phyloP scores from a whole-genome alignment of 805 yeast species.

The Priceomyces melissophilus region DNA sequence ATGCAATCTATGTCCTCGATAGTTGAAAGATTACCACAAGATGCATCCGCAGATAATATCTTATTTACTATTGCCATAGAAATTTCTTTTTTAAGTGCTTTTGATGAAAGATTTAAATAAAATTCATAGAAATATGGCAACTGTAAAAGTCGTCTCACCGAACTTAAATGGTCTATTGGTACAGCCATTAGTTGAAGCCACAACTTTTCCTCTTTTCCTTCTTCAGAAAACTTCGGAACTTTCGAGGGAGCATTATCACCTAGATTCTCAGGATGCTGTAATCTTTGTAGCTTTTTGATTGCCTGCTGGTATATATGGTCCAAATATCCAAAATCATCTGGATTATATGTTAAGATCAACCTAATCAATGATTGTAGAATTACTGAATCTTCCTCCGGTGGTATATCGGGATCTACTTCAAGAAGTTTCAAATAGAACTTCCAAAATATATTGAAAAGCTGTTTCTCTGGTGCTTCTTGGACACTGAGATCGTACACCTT shows the following conservation, averaged over 20 bases:
- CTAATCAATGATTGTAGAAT: constrained; percentile 64
- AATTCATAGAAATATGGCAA: constrained; percentile 52
- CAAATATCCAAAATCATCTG: constrained; percentile 55
- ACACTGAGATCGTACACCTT: constrained; percentile 1
- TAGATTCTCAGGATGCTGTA: constrained; percentile 8
- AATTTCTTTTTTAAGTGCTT: constrained; percentile 51
- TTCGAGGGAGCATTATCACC: constrained; percentile 3
- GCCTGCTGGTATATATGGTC: constrained; percentile 62
- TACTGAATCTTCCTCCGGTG: constrained; percentile 60
- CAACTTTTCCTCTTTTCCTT: constrained; percentile 25
- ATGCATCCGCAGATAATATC: constrained; percentile 27
- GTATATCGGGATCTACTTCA: constrained; percentile 59
- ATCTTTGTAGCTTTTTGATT: constrained; percentile 25
- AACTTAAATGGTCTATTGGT: constrained; percentile 45
- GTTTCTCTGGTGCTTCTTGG: constrained; percentile 10
- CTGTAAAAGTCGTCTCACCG: constrained; percentile 39
- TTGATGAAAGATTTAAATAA: constrained; percentile 48
- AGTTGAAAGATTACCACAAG: constrained; percentile 29
- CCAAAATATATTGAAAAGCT: constrained; percentile 64
- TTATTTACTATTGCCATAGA: constrained; percentile 61
- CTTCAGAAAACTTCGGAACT: constrained; percentile 11
- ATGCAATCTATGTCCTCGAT: constrained; percentile 55
- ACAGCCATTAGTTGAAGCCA: constrained; percentile 46
- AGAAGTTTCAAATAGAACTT: constrained; percentile 55
- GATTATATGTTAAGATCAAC: constrained; percentile 64